phyloP scores from a whole-genome alignment of 108 stramenopile genomes.

The Cyclostephanos tholiformis region DNA sequence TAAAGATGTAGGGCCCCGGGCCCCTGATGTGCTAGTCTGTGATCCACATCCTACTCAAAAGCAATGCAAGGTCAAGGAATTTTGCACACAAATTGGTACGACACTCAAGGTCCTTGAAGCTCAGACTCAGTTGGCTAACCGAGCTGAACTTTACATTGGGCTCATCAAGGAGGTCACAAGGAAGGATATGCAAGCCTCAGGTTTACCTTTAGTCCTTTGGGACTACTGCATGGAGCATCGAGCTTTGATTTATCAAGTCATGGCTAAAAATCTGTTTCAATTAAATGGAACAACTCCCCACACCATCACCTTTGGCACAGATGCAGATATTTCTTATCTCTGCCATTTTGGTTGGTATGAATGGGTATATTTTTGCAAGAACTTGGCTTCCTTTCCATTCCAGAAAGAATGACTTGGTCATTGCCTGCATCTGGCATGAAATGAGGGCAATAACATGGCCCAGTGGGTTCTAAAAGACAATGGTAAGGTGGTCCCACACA shows the following conservation, averaged over 20 bases:
- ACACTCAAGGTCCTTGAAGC: conserved; percentile 19
- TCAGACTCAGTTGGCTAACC: conserved; percentile 34
- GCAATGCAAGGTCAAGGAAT: background rate
- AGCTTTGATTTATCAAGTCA: conserved; percentile 29
- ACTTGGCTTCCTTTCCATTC: background rate
- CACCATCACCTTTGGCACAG: conserved; percentile 18
- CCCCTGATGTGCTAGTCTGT: conserved; percentile 29
- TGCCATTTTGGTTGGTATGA: conserved; percentile 50
- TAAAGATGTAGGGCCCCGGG: conserved; percentile 43
- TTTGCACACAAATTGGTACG: conserved; percentile 29
- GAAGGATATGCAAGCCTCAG: conserved; percentile 24
- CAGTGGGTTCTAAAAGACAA: conserved; percentile 42
- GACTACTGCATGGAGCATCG: conserved; percentile 10
- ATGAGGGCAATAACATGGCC: conserved; percentile 37
- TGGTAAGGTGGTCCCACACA: conserved; percentile 30
- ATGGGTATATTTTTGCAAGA: conserved; percentile 31
- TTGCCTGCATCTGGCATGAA: conserved; percentile 32
- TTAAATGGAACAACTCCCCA: conserved; percentile 33
- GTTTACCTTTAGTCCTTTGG: no score
- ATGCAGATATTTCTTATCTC: conserved; percentile 29
- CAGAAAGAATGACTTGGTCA: conserved; percentile 13
- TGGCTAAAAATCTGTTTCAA: conserved; percentile 23
- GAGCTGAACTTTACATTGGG: conserved; percentile 40
- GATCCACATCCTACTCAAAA: conserved; percentile 24
- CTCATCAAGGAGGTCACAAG: conserved; percentile 34